These are phyloP conservation scores for Syzygium aromaticum DNA, from an alignment of 345 rosid species.

Conservation along the genomic window DNA sequence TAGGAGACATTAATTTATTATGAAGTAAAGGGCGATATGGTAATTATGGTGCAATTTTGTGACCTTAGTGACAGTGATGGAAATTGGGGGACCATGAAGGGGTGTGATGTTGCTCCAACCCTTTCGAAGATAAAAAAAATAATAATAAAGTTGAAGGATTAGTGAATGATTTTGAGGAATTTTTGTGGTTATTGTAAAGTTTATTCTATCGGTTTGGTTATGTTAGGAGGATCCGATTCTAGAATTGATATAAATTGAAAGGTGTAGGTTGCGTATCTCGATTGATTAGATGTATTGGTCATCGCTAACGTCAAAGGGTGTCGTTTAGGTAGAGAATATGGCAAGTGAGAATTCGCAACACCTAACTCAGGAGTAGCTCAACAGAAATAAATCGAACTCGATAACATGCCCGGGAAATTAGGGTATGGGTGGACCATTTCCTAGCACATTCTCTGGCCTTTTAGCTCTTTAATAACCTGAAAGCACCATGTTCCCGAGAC, in stretches of 20 bases:
- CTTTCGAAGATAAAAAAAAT: background rate
- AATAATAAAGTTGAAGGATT: background rate
- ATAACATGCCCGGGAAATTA: background rate
- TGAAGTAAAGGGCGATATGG: background rate
- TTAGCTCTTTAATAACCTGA: background rate
- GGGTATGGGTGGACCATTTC: background rate
- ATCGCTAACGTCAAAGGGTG: fast-evolving
- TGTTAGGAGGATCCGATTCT: background rate
- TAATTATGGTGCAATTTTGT: background rate
- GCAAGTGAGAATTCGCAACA: background rate
- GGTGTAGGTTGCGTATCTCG: fast-evolving
- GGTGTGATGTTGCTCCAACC: too few relatives aligned
- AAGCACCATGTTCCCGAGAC: background rate
- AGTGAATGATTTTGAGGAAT: background rate
- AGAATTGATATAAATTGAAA: background rate
- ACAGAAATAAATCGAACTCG: background rate
- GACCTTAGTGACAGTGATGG: background rate
- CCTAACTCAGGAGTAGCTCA: background rate
- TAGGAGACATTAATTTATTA: background rate
- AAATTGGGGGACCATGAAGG: too few relatives aligned
- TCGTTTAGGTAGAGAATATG: fast-evolving
- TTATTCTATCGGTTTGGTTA: background rate
- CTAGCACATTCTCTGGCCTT: background rate
- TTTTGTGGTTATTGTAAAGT: too few relatives aligned
- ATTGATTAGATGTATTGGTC: background rate